Conservation (phyloP, 202 grass and related monocot species). For the Elaeis oleifera region DNA sequence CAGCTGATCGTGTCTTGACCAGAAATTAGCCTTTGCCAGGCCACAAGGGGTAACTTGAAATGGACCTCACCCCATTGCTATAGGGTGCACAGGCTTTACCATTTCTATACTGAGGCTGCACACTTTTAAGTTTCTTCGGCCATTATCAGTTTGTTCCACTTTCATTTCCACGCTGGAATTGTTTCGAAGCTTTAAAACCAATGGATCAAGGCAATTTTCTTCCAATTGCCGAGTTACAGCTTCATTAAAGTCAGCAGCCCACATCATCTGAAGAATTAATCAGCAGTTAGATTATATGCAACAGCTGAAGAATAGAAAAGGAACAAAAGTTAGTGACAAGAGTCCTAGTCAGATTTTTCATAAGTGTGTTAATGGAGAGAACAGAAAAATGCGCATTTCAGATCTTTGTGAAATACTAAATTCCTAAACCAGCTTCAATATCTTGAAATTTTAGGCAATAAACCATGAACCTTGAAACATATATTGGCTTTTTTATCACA, state of each 20-base stretch:
- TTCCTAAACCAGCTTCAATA: no score
- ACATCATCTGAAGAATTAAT: slow-evolving; percentile 84
- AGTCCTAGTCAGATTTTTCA: no score
- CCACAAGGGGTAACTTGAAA: slow-evolving; percentile 61
- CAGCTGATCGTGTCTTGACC: slow-evolving; percentile 57
- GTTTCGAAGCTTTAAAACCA: slow-evolving; percentile 47
- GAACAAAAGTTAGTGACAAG: no score
- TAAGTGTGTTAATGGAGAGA: no score
- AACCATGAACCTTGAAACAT: no score
- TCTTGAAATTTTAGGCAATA: no score
- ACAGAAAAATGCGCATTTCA: no score
- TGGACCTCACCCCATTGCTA: slow-evolving; percentile 38
- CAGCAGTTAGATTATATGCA: slow-evolving; percentile 7
- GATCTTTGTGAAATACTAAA: no score
- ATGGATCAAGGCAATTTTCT: slow-evolving; percentile 62
- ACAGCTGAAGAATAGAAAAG: slow-evolving; percentile 1
- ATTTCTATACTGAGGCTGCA: slow-evolving; percentile 38
- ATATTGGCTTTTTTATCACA: no score
- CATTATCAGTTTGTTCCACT: slow-evolving; percentile 33
- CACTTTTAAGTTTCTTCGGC: slow-evolving; percentile 53
- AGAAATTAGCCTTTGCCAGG: slow-evolving; percentile 72
- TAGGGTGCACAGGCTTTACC: slow-evolving; percentile 35
- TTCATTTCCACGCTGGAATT: slow-evolving; percentile 35
- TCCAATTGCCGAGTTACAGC: slow-evolving; percentile 49
- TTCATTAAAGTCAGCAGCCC: slow-evolving; percentile 99